phyloP scores from a whole-genome alignment of 1,284 basidiomycete genomes.

The Inonotus obliquus region DNA sequence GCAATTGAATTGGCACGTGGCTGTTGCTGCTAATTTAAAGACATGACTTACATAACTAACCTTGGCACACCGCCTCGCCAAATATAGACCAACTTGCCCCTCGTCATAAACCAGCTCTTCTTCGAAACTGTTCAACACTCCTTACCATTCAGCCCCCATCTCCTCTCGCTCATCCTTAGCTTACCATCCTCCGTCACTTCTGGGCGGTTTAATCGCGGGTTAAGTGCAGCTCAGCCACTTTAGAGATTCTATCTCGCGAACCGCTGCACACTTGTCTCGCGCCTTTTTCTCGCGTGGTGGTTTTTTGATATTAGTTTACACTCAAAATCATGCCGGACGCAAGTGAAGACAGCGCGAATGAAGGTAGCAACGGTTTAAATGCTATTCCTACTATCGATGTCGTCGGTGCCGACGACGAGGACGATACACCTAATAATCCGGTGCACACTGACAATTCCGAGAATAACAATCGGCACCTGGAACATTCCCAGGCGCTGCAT shows the following conservation, averaged over 20 bases:
- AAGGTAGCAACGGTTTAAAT: not conserved
- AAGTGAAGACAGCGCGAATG: not conserved
- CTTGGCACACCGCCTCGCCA: conserved; percentile 1
- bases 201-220: conserved; percentile 1
- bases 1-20: not conserved
- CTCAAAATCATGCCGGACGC: not conserved
- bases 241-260: not conserved
- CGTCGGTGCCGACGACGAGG: conserved; percentile 12
- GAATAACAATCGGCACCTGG: not conserved
- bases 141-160: not conserved
- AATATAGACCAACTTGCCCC: not conserved
- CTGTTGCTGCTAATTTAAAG: not conserved
- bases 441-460: not conserved
- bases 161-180: not conserved
- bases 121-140: not conserved
- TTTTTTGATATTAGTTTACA: not conserved
- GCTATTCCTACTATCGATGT: conserved; percentile 17
- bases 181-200: not conserved
- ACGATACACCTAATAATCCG: not conserved
- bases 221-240: not conserved
- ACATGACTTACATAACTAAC: not conserved
- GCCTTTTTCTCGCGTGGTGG: not conserved
- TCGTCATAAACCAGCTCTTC: not conserved
- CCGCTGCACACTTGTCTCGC: not conserved
- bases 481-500: conserved; percentile 1